Percentiles rank a stretch among this genome's conserved stretches.
Evolutionary conservation across 1,284 basidiomycete species (phyloP).

Genomic region (Leccinum pachyderme): DNA sequence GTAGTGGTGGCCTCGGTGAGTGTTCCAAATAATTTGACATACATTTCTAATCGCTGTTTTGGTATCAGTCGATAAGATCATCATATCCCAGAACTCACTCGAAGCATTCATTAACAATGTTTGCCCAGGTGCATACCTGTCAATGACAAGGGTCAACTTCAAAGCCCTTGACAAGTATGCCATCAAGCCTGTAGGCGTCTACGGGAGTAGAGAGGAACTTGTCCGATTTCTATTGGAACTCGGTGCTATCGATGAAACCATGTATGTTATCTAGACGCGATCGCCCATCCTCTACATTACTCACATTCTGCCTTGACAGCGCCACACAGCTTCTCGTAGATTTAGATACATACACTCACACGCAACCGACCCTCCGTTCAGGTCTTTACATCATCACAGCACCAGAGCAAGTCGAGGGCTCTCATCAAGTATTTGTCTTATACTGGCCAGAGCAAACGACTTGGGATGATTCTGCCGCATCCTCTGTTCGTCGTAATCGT

Average conservation of each 20-base stretch:
- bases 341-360: constrained; percentile 16
- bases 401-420: background rate
- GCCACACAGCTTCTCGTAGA: constrained; percentile 23
- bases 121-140: constrained; percentile 43
- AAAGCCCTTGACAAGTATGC: constrained; percentile 41
- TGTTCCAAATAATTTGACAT: background rate
- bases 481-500: constrained; percentile 49
- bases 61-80: constrained; percentile 51
- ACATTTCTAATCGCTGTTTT: background rate
- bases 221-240: constrained; percentile 41
- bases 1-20: constrained; percentile 50
- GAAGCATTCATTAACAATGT: constrained; percentile 44
- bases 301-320: constrained; percentile 8
- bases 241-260: constrained; percentile 35
- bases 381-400: constrained; percentile 47
- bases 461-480: constrained; percentile 50
- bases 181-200: constrained; percentile 53
- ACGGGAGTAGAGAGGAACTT: constrained; percentile 52
- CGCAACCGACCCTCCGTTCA: constrained; percentile 41
- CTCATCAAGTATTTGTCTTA: constrained; percentile 42
- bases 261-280: constrained; percentile 30
- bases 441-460: constrained; percentile 64
- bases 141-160: constrained; percentile 54
- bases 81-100: constrained; percentile 50
- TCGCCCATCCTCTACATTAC: background rate